These are phyloP conservation scores for Myxozyma udenii DNA, from an alignment of 805 yeast genomes.

Conservation along the genomic window DNA sequence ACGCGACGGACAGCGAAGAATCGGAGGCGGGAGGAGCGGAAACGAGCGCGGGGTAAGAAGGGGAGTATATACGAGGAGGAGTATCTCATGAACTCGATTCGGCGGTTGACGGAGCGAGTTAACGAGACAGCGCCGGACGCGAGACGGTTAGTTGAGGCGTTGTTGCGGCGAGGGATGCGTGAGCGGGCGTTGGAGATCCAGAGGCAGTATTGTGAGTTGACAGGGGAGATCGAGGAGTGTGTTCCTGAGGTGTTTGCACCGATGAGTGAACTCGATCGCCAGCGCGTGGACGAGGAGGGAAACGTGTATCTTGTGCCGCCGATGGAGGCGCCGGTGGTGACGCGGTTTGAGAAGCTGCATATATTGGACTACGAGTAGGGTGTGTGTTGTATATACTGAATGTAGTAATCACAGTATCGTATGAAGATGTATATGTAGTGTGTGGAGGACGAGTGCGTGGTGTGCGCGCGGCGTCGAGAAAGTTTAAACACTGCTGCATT, in stretches of 20 bases:
- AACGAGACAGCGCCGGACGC: conserved; percentile 75
- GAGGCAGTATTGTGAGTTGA: conserved; percentile 57
- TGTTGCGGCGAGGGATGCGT: conserved; percentile 65
- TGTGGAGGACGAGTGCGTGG: too few species aligned
- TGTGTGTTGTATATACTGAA: neutral
- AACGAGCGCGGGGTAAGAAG: conserved; percentile 93
- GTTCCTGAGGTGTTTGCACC: conserved; percentile 67
- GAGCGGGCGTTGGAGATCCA: conserved; percentile 84
- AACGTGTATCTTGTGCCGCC: conserved; percentile 52
- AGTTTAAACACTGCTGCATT: too few species aligned
- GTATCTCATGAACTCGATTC: conserved; percentile 81
- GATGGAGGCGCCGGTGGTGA: conserved; percentile 16
- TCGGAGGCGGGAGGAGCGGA: conserved; percentile 90
- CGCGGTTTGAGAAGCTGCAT: conserved; percentile 15
- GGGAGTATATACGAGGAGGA: conserved; percentile 98
- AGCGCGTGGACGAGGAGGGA: conserved; percentile 86
- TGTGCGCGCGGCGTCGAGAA: too few species aligned
- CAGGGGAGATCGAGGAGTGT: conserved; percentile 55
- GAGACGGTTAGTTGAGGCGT: conserved; percentile 64
- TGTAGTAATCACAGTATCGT: too few species aligned
- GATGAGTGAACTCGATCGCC: conserved; percentile 81
- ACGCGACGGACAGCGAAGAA: conserved; percentile 90
- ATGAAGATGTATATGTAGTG: too few species aligned
- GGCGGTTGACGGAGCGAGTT: conserved; percentile 81
- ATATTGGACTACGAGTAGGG: conserved; percentile 18